phyloP scores from a whole-genome alignment of 176 grass and related monocot genomes.

The Triticum urartu region DNA sequence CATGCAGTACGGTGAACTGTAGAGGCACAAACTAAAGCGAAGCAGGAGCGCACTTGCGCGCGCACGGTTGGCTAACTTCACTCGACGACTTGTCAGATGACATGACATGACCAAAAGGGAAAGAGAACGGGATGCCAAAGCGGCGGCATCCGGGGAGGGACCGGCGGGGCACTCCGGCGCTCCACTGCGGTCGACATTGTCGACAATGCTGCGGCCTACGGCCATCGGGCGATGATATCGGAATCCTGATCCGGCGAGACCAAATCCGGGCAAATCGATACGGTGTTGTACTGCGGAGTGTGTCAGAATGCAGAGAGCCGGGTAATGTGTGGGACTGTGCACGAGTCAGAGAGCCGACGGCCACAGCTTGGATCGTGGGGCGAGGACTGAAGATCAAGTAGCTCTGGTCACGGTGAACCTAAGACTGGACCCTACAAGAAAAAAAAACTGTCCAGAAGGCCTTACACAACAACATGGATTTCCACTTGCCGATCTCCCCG shows the following conservation, averaged over 20 bases:
- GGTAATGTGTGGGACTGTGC: background rate
- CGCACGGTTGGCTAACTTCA: constrained; percentile 29
- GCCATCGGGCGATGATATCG: background rate
- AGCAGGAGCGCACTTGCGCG: background rate
- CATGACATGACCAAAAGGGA: constrained; percentile 33
- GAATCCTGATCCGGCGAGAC: constrained; percentile 1
- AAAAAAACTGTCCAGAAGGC: too few relatives aligned
- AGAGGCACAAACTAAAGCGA: constrained; percentile 22
- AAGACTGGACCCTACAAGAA: background rate
- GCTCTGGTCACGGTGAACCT: background rate
- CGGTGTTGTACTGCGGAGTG: background rate
- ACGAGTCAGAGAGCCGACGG: background rate
- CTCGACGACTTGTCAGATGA: constrained; percentile 27
- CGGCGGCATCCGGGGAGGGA: constrained; percentile 7
- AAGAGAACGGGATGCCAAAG: constrained; percentile 3
- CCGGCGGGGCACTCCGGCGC: background rate
- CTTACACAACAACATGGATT: too few relatives aligned
- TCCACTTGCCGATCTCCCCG: too few relatives aligned
- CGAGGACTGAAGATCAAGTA: background rate
- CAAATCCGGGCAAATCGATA: background rate
- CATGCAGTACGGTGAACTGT: background rate
- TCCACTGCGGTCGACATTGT: background rate
- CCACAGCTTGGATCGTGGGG: background rate
- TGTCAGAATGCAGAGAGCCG: constrained; percentile 7
- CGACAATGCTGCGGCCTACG: constrained; percentile 6